phyloP scores from a whole-genome alignment of 2,329 filamentous ascomycete genomes.

The Botrytis galanthina region DNA sequence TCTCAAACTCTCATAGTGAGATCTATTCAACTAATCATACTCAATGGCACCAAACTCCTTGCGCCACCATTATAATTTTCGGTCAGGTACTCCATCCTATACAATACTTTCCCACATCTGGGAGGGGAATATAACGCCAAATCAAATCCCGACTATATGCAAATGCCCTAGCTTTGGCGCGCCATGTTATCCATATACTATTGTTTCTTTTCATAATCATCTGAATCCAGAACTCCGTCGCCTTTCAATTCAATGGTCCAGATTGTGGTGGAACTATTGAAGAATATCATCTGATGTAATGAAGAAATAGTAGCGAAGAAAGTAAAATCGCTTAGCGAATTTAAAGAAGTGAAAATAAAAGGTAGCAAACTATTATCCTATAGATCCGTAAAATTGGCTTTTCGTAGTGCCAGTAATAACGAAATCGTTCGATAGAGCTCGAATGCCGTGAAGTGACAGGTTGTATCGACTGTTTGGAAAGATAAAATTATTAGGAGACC shows the following conservation, averaged over 20 bases:
- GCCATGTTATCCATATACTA: slow-evolving; percentile 6
- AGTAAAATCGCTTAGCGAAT: not conserved
- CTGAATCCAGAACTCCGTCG: slow-evolving; percentile 5
- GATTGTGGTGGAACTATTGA: not conserved
- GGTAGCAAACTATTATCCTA: not conserved
- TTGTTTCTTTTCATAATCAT: not conserved
- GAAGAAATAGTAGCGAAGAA: not conserved
- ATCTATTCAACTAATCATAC: not conserved
- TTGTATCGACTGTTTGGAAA: not conserved
- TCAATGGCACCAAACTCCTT: not conserved
- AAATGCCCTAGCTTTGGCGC: slow-evolving; percentile 1
- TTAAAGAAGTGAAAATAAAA: not conserved
- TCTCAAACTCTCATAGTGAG: not conserved
- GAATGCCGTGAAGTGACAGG: not conserved
- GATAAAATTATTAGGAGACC: not conserved
- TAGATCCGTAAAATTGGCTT: not conserved
- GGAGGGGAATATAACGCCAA: slow-evolving; percentile 20
- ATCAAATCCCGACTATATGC: slow-evolving; percentile 12
- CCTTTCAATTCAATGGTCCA: not conserved
- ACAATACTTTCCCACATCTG: slow-evolving; percentile 1
- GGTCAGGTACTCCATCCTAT: not conserved
- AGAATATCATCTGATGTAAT: slow-evolving; percentile 11
- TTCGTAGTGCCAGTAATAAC: not conserved
- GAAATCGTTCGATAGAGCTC: not conserved
- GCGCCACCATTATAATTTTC: not conserved